Percentiles rank a stretch among this genome's conserved stretches.
Evolutionary conservation across 768 basidiomycete genomes (phyloP).

Genomic region (Podaxis carcinomalis): DNA sequence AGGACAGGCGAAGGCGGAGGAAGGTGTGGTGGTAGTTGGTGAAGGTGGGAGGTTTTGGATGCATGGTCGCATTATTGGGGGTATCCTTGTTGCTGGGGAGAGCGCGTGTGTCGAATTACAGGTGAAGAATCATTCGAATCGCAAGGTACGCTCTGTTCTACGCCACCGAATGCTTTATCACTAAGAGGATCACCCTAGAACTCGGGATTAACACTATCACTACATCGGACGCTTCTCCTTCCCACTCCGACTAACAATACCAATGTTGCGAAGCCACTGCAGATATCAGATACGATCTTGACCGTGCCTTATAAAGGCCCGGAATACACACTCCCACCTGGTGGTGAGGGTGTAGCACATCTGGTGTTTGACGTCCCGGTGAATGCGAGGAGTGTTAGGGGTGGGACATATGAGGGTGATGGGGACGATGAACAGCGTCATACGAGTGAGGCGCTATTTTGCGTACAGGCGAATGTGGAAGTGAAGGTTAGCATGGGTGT

Average conservation of each 20-base stretch:
- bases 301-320: constrained; percentile 68
- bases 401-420: constrained; percentile 56
- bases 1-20: constrained; percentile 32
- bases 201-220: constrained; percentile 54
- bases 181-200: constrained; percentile 40
- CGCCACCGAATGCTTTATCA: background rate
- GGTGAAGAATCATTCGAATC: constrained; percentile 77
- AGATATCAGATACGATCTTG: constrained; percentile 64
- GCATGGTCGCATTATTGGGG: constrained; percentile 62
- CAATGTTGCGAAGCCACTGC: constrained; percentile 39
- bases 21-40: constrained; percentile 56
- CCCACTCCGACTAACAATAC: constrained; percentile 29
- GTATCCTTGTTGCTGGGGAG: constrained; percentile 61
- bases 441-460: constrained; percentile 56
- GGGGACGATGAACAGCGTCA: constrained; percentile 20
- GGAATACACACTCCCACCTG: constrained; percentile 72
- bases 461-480: constrained; percentile 59
- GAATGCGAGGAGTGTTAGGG: constrained; percentile 58
- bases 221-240: constrained; percentile 59
- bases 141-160: constrained; percentile 52
- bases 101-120: constrained; percentile 70
- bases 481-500: constrained; percentile 39
- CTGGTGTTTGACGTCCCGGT: constrained; percentile 79
- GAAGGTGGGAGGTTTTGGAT: constrained; percentile 81
- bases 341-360: constrained; percentile 72